Percentiles rank a stretch among this genome's conserved stretches.
These are phyloP conservation scores for Adansonia grandidieri DNA, from an alignment of 441 rosid genomes.

Conservation along the genomic window DNA sequence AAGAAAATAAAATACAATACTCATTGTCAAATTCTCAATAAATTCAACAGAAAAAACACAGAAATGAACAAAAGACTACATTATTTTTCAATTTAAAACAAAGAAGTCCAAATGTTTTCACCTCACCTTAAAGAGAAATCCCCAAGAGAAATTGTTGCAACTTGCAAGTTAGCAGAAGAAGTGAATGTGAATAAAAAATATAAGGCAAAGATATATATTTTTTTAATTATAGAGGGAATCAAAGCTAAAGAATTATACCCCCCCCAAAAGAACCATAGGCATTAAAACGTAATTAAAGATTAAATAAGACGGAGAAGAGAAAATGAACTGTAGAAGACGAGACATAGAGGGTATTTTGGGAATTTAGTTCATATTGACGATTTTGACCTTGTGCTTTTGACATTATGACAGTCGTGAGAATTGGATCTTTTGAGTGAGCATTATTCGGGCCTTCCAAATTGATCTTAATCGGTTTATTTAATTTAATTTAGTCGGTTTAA, in stretches of 20 bases:
- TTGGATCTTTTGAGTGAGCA: neutral
- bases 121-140: constrained; percentile 23
- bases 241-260: constrained; percentile 49
- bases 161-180: neutral
- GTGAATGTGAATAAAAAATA: neutral
- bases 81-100: neutral
- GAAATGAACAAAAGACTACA: constrained; percentile 1
- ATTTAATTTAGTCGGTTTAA: too few relatives aligned
- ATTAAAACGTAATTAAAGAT: neutral
- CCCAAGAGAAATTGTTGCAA: constrained; percentile 6
- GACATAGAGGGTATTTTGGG: constrained; percentile 32
- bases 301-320: too few relatives aligned
- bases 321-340: constrained; percentile 13
- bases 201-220: neutral
- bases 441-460: too few relatives aligned
- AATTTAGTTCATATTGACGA: constrained; percentile 8
- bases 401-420: constrained; percentile 29
- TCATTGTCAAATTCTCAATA: constrained; percentile 5
- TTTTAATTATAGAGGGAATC: constrained; percentile 32
- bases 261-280: constrained; percentile 15
- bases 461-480: too few relatives aligned
- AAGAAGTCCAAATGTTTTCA: neutral
- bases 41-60: constrained; percentile 5
- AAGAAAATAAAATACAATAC: neutral
- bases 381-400: constrained; percentile 35